Evolutionary conservation across 2,329 filamentous ascomycete species (phyloP).

Genomic region (Amauroascus verrucosus): DNA sequence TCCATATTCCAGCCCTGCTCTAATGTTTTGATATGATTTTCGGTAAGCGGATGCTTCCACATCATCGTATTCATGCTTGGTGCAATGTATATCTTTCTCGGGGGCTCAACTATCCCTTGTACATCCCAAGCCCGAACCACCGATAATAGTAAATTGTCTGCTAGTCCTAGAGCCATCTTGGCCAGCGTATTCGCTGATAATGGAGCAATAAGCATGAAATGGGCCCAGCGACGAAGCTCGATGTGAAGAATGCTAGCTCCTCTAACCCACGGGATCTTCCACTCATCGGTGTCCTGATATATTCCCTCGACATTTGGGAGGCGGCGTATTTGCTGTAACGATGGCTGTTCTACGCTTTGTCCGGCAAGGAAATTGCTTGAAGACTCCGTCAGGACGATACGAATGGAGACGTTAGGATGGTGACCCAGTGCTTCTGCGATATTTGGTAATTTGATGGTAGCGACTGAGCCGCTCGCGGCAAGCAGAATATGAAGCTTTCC

Average conservation of each 20-base stretch:
- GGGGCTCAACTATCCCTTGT: constrained; percentile 32
- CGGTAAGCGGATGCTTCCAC: constrained; percentile 74
- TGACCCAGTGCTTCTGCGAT: constrained; percentile 44
- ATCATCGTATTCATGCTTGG: constrained; percentile 78
- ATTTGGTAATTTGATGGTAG: constrained; percentile 69
- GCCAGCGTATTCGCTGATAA: constrained; percentile 77
- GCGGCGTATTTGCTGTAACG: constrained; percentile 47
- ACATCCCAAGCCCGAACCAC: constrained; percentile 83
- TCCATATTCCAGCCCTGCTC: constrained; percentile 57
- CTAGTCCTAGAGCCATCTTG: constrained; percentile 68
- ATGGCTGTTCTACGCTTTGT: constrained; percentile 67
- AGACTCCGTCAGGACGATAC: constrained; percentile 67
- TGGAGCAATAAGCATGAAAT: constrained; percentile 70
- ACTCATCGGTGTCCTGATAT: constrained; percentile 79
- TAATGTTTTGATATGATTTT: constrained; percentile 55
- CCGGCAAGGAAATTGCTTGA: constrained; percentile 66
- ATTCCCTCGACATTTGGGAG: constrained; percentile 68
- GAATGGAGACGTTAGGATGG: constrained; percentile 56
- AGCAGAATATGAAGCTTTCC: constrained; percentile 37
- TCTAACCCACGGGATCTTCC: constrained; percentile 65
- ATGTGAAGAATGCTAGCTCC: constrained; percentile 82
- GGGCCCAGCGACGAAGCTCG: constrained; percentile 70
- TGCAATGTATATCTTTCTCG: constrained; percentile 55
- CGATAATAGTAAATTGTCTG: constrained; percentile 62
- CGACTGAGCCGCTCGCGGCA: constrained; percentile 63